Base-by-base conservation (phyloP, 2,329 filamentous ascomycete genomes). In the Exophiala sideris region DNA sequence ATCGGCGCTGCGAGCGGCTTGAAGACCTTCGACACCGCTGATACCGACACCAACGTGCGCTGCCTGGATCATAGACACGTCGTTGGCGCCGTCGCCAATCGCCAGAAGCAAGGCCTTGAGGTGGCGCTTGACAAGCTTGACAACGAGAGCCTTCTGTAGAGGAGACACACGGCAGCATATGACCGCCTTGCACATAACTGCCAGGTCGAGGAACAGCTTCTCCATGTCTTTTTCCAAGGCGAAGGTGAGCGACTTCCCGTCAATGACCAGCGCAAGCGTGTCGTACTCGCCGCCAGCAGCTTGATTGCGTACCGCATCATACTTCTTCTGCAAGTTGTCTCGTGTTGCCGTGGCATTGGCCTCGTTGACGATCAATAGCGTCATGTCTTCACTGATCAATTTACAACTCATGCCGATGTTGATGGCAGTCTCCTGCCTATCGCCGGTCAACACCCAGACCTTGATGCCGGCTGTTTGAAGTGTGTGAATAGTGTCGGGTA, bases 401-500 rank as follows among this genome's bases (percentile, higher is more conserved):
- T 97, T 97, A 75, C 94, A 99, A 70, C 91, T 96, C 94, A 99
- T 99, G 61, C 95, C 94, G 63, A 99, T 99, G 71, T 99, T 99
- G 81, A 99, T 99, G 52, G 94, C 94, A 24, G 94, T 99, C 73
- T 99, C 94, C 73, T 99, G 95, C 65, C 94, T 84, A 76, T 99
- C 94, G 65, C 94, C 94, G 36, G 94, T 99, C 71, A 99, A 73
- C 16, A 99, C 94, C 94, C 94, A 99, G 51, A 99, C 87, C 74
- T 99, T 99, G 78, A 99, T 97, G 49, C 91, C 92, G 20, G 95
- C 94, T 61, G 91, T 89, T 71, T 99, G 95, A 24, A 99, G 78
- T 0, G 94, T 99, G 70, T 96, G 91, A 54, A 99, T 99, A 0
- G 94, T 99, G 71, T 99, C 94, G 1, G 94, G 94, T 12, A 99